These are phyloP conservation scores for Albatrellus ellisii DNA, from an alignment of 768 basidiomycete species.

Conservation along the genomic window DNA sequence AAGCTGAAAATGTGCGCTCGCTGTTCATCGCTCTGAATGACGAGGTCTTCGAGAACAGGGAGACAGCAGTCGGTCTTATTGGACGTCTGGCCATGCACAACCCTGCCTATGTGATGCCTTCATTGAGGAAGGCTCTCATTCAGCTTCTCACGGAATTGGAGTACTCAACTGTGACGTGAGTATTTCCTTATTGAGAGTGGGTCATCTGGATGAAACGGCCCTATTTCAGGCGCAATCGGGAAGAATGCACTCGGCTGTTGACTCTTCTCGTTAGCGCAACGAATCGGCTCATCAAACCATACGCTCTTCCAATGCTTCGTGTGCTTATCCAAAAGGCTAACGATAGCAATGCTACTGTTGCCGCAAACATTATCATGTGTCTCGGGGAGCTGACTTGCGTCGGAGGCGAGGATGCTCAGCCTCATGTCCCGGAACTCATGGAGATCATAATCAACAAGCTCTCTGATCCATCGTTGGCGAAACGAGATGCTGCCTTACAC, in stretches of 20 bases:
- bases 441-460: slow-evolving; percentile 78
- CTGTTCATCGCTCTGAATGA: slow-evolving; percentile 97
- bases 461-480: slow-evolving; percentile 77
- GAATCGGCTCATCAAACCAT: slow-evolving; percentile 88
- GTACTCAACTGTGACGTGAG: slow-evolving; percentile 82
- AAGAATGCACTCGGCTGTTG: slow-evolving; percentile 86
- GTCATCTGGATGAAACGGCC: too few species aligned
- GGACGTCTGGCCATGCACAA: slow-evolving; percentile 91
- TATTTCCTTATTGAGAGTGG: too few species aligned
- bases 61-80: slow-evolving; percentile 82
- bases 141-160: slow-evolving; percentile 94
- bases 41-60: slow-evolving; percentile 87
- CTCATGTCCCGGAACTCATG: slow-evolving; percentile 81
- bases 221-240: slow-evolving; percentile 57
- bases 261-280: slow-evolving; percentile 86
- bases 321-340: slow-evolving; percentile 84
- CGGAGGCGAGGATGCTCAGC: slow-evolving; percentile 82
- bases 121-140: slow-evolving; percentile 86
- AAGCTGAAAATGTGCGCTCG: slow-evolving; percentile 96
- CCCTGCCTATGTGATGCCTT: slow-evolving; percentile 98
- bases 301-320: slow-evolving; percentile 88
- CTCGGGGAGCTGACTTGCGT: slow-evolving; percentile 89
- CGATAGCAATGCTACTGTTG: slow-evolving; percentile 76
- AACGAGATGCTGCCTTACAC: slow-evolving; percentile 88
- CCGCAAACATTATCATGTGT: slow-evolving; percentile 87